Base-by-base conservation (phyloP, 192 early-diverging fungal species). In the Coemansia sp. region DNA sequence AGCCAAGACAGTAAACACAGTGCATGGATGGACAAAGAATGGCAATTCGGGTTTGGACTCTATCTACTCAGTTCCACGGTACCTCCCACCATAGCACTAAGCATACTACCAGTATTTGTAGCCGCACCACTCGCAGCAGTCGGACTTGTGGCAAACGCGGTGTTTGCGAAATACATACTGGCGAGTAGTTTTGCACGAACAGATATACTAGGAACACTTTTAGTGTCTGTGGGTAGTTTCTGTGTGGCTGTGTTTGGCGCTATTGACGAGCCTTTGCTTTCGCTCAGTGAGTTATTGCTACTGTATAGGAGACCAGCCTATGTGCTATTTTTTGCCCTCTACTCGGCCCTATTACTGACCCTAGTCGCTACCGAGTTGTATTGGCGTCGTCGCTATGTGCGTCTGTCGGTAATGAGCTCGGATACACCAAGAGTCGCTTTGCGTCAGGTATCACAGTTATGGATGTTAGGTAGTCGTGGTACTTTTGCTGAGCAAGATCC, bases 81-180 rank as follows among this genome's bases (percentile, higher is more conserved):
- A 17, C 90, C 90, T 50, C 89, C 90, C 0, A 78, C 87, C 7
- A 87, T 93, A 38, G 87, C 91, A 0, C 88, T 93, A 51, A 91
- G 89, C 62, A 88, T 91, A 60, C 83, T 93, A 11, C 91, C 91
- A 2, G 89, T 93, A 11, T 87, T 91, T 64, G 91, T 91, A 50
- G 75, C 91, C 15, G 91, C 91, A 11, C 91, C 91, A 7, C 73
- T 93, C 64, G 89, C 89, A 3, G 90, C 91, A 5, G 86, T 91
- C 36, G 88, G 87, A 5, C 72, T 93, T 53, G 89, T 91, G 15
- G 89, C 91, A 64, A 93, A 93, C 76, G 91, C 90, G 6, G 80
- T 91, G 3, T 91, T 91, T 83, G 90, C 91, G 7, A 73, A 84
- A 38, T 71, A 86, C 41, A 77, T 93, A 5, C 61, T 93, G 27